phyloP scores from a whole-genome alignment of 1,284 basidiomycete species.

The Xerocomus nothofagi region DNA sequence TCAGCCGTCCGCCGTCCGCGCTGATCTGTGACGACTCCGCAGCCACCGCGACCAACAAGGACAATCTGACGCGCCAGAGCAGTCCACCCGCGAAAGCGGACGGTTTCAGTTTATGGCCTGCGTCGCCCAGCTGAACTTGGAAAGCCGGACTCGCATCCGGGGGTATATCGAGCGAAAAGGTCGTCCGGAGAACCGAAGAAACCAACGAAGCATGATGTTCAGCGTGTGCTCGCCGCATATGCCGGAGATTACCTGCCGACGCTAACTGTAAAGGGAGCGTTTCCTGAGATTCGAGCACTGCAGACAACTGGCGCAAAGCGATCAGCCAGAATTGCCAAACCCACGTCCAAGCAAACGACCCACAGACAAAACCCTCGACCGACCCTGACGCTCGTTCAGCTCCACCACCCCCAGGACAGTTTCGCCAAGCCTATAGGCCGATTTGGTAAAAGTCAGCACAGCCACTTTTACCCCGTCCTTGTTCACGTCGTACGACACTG shows the following conservation, averaged over 20 bases:
- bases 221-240: slow-evolving; percentile 72
- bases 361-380: slow-evolving; percentile 74
- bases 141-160: slow-evolving; percentile 87
- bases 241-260: slow-evolving; percentile 41
- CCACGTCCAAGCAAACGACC: slow-evolving; percentile 13
- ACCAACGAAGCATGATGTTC: slow-evolving; percentile 80
- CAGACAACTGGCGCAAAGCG: slow-evolving; percentile 65
- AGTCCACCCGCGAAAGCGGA: slow-evolving; percentile 58
- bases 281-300: slow-evolving; percentile 84
- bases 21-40: slow-evolving; percentile 43
- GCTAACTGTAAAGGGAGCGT: slow-evolving; percentile 63
- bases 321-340: slow-evolving; percentile 2
- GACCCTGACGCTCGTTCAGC: slow-evolving; percentile 64
- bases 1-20: slow-evolving; percentile 52
- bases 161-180: slow-evolving; percentile 88
- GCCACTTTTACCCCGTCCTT: slow-evolving; percentile 88
- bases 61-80: slow-evolving; percentile 83
- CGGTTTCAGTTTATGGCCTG: background rate
- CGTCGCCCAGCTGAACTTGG: slow-evolving; percentile 48
- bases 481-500: slow-evolving; percentile 90
- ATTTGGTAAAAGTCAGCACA: slow-evolving; percentile 87
- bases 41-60: slow-evolving; percentile 75
- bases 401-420: slow-evolving; percentile 87
- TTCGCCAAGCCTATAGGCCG: slow-evolving; percentile 86
- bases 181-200: slow-evolving; percentile 67